Conservation (phyloP, 352 stramenopile genomes). For the Achlya hypogyna region DNA sequence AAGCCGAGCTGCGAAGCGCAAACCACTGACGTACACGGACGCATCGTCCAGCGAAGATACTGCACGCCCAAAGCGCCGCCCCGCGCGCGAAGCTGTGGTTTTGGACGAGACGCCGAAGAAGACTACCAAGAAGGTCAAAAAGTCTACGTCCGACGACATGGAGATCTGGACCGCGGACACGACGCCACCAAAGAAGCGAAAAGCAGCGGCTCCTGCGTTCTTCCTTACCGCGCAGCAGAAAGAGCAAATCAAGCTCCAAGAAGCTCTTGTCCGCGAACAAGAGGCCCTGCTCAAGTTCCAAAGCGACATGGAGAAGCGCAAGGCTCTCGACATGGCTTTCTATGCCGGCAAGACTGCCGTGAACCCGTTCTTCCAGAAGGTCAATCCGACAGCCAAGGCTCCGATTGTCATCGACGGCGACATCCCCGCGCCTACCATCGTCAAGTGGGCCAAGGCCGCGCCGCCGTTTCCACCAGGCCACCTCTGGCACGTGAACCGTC, state of each 20-base stretch:
- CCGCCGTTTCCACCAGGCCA: background rate
- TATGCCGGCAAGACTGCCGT: constrained; percentile 6
- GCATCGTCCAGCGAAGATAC: background rate
- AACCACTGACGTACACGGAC: background rate
- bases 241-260: background rate
- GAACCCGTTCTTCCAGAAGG: constrained; percentile 18
- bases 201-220: background rate
- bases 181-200: background rate
- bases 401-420: background rate
- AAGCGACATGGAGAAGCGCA: constrained; percentile 9
- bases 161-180: background rate
- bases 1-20: background rate
- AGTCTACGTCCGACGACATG: background rate
- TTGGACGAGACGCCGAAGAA: background rate
- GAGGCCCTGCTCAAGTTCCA: constrained; percentile 19
- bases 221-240: constrained; percentile 11
- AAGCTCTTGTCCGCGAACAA: constrained; percentile 10
- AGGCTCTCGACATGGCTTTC: constrained; percentile 14
- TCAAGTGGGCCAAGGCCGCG: constrained; percentile 9
- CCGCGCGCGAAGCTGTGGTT: background rate
- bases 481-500: constrained; percentile 7
- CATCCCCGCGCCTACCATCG: background rate
- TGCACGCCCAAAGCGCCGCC: background rate
- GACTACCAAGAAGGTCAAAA: background rate
- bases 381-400: background rate